phyloP scores from a whole-genome alignment of 176 grass and related monocot species.

The Triticum turgidum region DNA sequence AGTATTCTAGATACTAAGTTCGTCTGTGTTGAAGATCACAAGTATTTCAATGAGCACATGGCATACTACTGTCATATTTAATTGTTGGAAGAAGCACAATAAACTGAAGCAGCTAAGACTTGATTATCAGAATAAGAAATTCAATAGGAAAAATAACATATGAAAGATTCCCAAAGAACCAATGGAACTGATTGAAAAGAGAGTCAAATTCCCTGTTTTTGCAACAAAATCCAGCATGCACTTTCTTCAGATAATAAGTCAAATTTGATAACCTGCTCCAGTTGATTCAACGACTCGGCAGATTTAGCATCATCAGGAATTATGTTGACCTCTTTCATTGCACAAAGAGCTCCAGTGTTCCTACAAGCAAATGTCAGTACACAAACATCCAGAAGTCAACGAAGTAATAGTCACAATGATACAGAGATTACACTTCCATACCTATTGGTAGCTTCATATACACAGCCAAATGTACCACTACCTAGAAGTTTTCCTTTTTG shows the following conservation, averaged over 20 bases:
- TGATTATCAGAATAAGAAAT: slow-evolving; percentile 6
- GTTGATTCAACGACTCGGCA: slow-evolving; percentile 74
- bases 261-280: slow-evolving; percentile 70
- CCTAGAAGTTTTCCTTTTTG: slow-evolving; percentile 88
- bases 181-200: neutral
- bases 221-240: slow-evolving; percentile 3
- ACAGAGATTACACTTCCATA: slow-evolving; percentile 39
- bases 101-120: slow-evolving; percentile 3
- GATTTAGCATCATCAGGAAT: slow-evolving; percentile 96
- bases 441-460: slow-evolving; percentile 92
- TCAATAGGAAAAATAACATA: slow-evolving; percentile 15
- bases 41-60: slow-evolving; percentile 17
- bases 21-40: neutral
- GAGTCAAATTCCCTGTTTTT: neutral
- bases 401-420: neutral
- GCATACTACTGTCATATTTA: neutral
- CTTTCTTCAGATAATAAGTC: neutral
- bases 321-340: slow-evolving; percentile 99
- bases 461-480: slow-evolving; percentile 94
- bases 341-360: slow-evolving; percentile 93
- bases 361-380: slow-evolving; percentile 46
- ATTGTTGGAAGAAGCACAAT: neutral
- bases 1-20: neutral
- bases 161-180: slow-evolving; percentile 4
- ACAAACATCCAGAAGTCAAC: slow-evolving; percentile 23